phyloP scores from a whole-genome alignment of 75 land plant genomes.

The Selaginella moellendorffii region DNA sequence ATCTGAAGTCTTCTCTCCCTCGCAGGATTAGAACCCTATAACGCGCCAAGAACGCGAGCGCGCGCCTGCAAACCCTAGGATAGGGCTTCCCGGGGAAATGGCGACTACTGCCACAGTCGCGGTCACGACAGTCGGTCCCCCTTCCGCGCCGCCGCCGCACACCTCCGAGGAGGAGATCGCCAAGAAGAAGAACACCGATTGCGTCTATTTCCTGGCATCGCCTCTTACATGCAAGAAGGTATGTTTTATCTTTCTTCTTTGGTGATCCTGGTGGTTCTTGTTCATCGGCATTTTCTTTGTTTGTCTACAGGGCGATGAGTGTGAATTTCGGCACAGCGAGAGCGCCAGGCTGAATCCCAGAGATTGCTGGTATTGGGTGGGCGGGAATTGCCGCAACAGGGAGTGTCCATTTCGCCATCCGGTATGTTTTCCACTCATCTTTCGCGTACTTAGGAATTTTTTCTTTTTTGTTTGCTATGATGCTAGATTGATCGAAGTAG shows the following conservation, averaged over 20 bases:
- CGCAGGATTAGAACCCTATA: too few relatives aligned
- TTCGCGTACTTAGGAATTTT: too few relatives aligned
- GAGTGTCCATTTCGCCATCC: conserved; percentile 10
- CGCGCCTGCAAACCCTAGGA: neutral
- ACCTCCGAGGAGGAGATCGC: conserved; percentile 19
- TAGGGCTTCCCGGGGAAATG: conserved; percentile 1
- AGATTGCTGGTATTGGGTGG: conserved; percentile 6
- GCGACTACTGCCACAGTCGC: neutral
- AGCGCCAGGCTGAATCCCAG: neutral
- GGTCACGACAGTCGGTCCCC: neutral
- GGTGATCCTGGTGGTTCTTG: too few relatives aligned
- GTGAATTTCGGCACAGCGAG: conserved; percentile 7
- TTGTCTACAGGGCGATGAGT: conserved; percentile 6
- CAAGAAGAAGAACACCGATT: conserved; percentile 51
- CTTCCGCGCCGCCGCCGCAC: neutral
- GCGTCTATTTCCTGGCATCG: conserved; percentile 73
- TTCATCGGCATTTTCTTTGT: too few relatives aligned
- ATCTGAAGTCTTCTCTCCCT: too few relatives aligned
- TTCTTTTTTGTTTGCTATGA: too few relatives aligned
- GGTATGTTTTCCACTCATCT: conserved; percentile 1
- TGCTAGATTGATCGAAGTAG: too few relatives aligned
- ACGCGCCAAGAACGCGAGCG: too few relatives aligned
- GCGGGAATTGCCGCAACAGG: neutral
- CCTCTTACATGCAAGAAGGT: conserved; percentile 91
- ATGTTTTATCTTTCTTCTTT: neutral